Conservation (phyloP, 1,139 yeast species). For the Yamadazyma buinensis region DNA sequence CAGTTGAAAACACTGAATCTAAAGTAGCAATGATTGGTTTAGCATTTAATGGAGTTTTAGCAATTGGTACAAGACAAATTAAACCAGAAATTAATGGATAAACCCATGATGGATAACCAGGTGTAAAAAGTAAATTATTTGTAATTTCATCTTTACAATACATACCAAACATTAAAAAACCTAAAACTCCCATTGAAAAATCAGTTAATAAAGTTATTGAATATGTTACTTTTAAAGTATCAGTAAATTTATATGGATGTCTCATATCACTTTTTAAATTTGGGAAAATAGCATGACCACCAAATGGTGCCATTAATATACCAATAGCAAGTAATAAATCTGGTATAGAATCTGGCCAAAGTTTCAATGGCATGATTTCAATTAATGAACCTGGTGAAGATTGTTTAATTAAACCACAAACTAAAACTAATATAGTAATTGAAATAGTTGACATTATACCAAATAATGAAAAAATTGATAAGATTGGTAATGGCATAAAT, state of each 20-base stretch:
- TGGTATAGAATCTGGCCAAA: conserved; percentile 40
- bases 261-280: conserved; percentile 57
- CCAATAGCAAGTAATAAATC: conserved; percentile 51
- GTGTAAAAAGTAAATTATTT: conserved; percentile 62
- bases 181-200: conserved; percentile 70
- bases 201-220: conserved; percentile 70
- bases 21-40: conserved; percentile 78
- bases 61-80: conserved; percentile 79
- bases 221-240: conserved; percentile 43
- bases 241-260: conserved; percentile 45
- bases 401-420: conserved; percentile 38
- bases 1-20: conserved; percentile 28
- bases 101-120: conserved; percentile 70
- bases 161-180: conserved; percentile 84
- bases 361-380: conserved; percentile 41
- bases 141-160: conserved; percentile 79
- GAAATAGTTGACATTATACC: conserved; percentile 46
- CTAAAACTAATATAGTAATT: conserved; percentile 36
- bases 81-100: conserved; percentile 62
- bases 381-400: conserved; percentile 42
- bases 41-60: conserved; percentile 84
- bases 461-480: conserved; percentile 41
- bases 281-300: conserved; percentile 62
- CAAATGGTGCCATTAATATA: conserved; percentile 59
- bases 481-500: conserved; percentile 41